Conservation (phyloP, 305 asterid genomes). For the Plantago lanceolata region DNA sequence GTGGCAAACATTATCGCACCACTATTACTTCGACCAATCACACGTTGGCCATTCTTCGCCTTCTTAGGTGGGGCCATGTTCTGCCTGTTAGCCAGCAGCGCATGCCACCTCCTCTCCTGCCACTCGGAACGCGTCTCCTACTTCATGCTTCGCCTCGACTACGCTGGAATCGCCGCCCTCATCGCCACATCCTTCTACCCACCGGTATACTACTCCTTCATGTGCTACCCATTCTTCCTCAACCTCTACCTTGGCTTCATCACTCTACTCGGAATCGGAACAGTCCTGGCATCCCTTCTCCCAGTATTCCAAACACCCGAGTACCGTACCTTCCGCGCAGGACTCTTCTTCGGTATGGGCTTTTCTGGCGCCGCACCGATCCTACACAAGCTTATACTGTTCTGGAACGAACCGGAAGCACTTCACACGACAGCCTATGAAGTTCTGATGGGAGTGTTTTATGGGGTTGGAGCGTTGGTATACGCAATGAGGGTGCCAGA, state of each 20-base stretch:
- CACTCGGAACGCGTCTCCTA: slow-evolving; percentile 82
- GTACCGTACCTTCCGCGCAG: slow-evolving; percentile 70
- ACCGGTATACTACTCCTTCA: slow-evolving; percentile 88
- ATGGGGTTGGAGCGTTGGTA: slow-evolving; percentile 73
- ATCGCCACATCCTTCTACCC: slow-evolving; percentile 94
- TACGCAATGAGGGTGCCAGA: slow-evolving; percentile 85
- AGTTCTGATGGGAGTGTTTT: slow-evolving; percentile 73
- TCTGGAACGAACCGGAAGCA: slow-evolving; percentile 89
- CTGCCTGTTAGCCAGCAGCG: slow-evolving; percentile 87
- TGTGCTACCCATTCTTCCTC: slow-evolving; percentile 88
- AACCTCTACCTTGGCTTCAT: slow-evolving; percentile 81
- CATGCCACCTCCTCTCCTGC: slow-evolving; percentile 85
- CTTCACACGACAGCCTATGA: slow-evolving; percentile 79
- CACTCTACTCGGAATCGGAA: slow-evolving; percentile 63
- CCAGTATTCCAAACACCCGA: slow-evolving; percentile 84
- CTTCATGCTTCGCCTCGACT: slow-evolving; percentile 86
- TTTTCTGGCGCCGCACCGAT: slow-evolving; percentile 76
- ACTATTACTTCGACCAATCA: slow-evolving; percentile 63
- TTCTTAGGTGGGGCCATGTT: slow-evolving; percentile 99
- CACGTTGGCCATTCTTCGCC: slow-evolving; percentile 95
- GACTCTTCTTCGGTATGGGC: slow-evolving; percentile 85
- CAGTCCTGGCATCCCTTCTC: slow-evolving; percentile 67
- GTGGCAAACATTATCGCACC: slow-evolving; percentile 80
- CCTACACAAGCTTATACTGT: slow-evolving; percentile 74
- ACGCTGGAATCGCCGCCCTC: slow-evolving; percentile 86